Evolutionary conservation across 129 eudicot genomes (phyloP).

Genomic region (Pseudognaphalium luteoalbum): DNA sequence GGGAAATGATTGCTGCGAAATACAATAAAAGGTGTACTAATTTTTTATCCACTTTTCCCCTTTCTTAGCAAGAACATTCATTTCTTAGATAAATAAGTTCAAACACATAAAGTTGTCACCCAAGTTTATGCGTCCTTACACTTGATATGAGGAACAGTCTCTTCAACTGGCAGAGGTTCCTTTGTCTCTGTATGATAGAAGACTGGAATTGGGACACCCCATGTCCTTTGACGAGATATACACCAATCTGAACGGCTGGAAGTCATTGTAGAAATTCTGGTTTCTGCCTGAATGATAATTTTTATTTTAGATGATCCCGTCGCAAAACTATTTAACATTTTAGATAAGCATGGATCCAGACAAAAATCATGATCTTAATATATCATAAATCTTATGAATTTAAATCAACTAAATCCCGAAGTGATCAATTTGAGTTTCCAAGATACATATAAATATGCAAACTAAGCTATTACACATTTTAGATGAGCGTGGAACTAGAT

Average conservation of each 20-base stretch:
- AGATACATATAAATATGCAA: no score
- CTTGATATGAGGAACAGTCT: slow-evolving; percentile 83
- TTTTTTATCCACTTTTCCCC: not conserved
- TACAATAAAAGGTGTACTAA: slow-evolving; percentile 8
- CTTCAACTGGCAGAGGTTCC: slow-evolving; percentile 88
- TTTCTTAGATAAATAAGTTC: not conserved
- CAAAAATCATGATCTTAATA: not conserved
- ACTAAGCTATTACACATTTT: no score
- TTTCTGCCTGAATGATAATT: slow-evolving; percentile 60
- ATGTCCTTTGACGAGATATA: slow-evolving; percentile 94
- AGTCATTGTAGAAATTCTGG: slow-evolving; percentile 83
- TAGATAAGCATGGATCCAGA: not conserved
- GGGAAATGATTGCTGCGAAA: slow-evolving; percentile 78
- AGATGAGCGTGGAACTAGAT: not conserved
- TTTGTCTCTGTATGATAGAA: slow-evolving; percentile 87
- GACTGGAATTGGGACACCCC: slow-evolving; percentile 99
- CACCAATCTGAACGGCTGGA: slow-evolving; percentile 99
- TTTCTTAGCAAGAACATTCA: not conserved
- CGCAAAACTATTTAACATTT: no score
- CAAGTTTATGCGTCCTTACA: slow-evolving; percentile 42
- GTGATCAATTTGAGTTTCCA: not conserved
- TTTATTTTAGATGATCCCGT: not conserved
- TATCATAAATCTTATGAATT: not conserved
- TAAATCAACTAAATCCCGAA: slow-evolving; percentile 5
- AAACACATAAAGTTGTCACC: not conserved